These are phyloP conservation scores for Kazachstania bromeliacearum DNA, from an alignment of 805 yeast species.

Conservation along the genomic window DNA sequence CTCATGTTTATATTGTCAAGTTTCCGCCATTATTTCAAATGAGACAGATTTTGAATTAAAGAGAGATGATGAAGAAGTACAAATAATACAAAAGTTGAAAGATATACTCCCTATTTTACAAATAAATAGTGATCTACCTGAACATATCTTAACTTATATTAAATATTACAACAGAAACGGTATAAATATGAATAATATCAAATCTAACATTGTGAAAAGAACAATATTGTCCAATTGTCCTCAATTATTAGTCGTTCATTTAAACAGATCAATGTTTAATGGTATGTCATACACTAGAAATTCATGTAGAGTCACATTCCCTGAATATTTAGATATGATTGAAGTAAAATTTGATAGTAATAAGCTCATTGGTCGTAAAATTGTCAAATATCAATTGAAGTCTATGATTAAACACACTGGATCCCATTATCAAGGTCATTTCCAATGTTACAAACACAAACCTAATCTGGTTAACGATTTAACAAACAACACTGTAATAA, in stretches of 20 bases:
- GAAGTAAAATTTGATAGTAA: constrained; percentile 14
- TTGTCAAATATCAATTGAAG: constrained; percentile 47
- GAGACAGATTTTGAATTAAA: constrained; percentile 19
- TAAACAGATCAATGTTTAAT: constrained; percentile 73
- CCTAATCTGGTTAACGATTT: constrained; percentile 39
- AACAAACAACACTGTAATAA: constrained; percentile 19
- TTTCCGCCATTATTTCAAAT: constrained; percentile 34
- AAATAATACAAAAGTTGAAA: constrained; percentile 30
- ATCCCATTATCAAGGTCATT: constrained; percentile 81
- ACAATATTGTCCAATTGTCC: constrained; percentile 60
- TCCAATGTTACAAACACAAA: constrained; percentile 77
- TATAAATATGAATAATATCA: constrained; percentile 37
- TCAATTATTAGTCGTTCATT: constrained; percentile 61
- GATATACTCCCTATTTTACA: constrained; percentile 31
- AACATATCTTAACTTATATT: constrained; percentile 39
- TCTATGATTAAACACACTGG: constrained; percentile 83
- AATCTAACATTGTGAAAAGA: constrained; percentile 59
- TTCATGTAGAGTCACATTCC: constrained; percentile 60
- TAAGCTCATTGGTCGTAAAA: constrained; percentile 14
- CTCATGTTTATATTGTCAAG: constrained; percentile 66
- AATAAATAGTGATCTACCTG: constrained; percentile 60
- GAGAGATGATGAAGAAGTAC: constrained; percentile 15
- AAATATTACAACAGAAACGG: constrained; percentile 37
- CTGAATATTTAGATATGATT: constrained; percentile 47
- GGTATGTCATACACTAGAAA: constrained; percentile 64